Percentiles rank a stretch among this genome's conserved stretches.
phyloP scores from a whole-genome alignment of 345 rosid genomes.

The Euphorbia pulcherrima region DNA sequence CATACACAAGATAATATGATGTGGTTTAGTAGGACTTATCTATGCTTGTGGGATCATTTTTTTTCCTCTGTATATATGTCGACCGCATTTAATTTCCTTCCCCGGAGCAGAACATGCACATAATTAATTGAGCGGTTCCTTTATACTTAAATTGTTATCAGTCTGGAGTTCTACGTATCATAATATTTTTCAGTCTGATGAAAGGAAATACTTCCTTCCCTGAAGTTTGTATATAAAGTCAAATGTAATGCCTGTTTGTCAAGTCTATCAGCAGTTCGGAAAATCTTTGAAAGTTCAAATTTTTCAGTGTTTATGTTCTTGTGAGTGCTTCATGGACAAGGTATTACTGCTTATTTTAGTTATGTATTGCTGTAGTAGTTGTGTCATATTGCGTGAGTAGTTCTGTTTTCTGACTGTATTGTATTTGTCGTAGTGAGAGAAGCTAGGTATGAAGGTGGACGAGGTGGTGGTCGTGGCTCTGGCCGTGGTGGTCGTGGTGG shows the following conservation, averaged over 20 bases:
- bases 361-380: background rate
- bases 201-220: no score
- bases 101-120: no score
- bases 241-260: background rate
- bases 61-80: no score
- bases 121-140: no score
- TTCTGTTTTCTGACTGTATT: background rate
- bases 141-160: no score
- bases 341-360: background rate
- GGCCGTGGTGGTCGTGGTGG: constrained; percentile 54
- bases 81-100: no score
- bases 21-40: background rate
- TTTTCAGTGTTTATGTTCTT: background rate
- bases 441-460: constrained; percentile 60
- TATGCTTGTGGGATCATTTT: no score
- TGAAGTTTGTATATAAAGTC: background rate
- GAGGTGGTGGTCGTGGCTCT: constrained; percentile 49
- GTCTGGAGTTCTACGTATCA: background rate
- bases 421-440: constrained; percentile 60
- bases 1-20: background rate
- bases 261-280: background rate
- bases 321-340: no score
- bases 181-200: background rate
- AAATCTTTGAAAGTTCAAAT: background rate
- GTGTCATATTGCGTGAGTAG: background rate